Percentiles rank a stretch among this genome's conserved stretches.
Conservation (phyloP, 495 filamentous ascomycete species). For the Lepraria neglecta region DNA sequence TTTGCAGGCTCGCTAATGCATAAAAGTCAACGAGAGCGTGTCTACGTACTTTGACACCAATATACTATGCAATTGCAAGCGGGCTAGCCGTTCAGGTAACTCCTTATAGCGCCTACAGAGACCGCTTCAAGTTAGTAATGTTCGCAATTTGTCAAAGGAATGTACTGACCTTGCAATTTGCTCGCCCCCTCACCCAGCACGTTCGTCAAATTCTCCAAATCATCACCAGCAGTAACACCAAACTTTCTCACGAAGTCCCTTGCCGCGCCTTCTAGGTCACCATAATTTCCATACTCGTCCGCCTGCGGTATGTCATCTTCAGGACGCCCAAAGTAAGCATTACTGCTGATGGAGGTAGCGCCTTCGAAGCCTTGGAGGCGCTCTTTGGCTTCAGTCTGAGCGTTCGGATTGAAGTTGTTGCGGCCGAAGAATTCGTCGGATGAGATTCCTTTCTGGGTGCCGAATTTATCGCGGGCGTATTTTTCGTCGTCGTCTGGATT, state of each 20-base stretch:
- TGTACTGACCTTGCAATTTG: constrained; percentile 62
- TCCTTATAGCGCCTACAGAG: constrained; percentile 62
- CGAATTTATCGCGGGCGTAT: constrained; percentile 78
- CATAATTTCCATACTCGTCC: constrained; percentile 62
- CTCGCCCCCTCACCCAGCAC: constrained; percentile 78
- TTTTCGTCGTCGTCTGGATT: constrained; percentile 58
- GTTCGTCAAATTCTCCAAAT: constrained; percentile 80
- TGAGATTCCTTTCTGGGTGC: constrained; percentile 88
- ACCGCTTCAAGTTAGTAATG: constrained; percentile 15
- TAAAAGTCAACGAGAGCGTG: neutral
- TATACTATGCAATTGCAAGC: too few relatives aligned
- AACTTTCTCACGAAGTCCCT: constrained; percentile 93
- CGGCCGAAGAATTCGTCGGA: constrained; percentile 98
- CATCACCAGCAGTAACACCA: constrained; percentile 89
- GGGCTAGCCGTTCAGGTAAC: constrained; percentile 65
- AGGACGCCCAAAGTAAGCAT: constrained; percentile 91
- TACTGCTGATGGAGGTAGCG: constrained; percentile 85
- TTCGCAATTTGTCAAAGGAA: neutral
- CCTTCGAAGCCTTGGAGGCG: constrained; percentile 89
- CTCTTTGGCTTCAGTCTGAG: constrained; percentile 77
- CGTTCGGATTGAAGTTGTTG: constrained; percentile 70
- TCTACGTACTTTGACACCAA: neutral
- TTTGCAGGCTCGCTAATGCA: neutral
- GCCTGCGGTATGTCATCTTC: constrained; percentile 55
- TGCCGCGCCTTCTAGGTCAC: constrained; percentile 82